Base-by-base conservation (phyloP, 2,329 filamentous ascomycete genomes). In the Ophiostoma ulmi region DNA sequence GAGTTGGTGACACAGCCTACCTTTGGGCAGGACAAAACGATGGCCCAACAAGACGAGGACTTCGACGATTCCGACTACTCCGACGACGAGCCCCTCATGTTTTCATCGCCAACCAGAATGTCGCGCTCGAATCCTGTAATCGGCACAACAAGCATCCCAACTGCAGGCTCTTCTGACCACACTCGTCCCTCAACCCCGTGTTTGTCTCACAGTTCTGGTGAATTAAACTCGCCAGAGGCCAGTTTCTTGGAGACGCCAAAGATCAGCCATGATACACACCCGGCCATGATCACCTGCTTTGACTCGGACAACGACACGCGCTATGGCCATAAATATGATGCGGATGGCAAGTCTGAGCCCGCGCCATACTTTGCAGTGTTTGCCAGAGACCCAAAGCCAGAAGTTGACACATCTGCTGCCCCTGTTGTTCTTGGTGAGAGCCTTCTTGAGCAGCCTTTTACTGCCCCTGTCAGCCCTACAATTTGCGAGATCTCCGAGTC, bases 131-230 rank as follows among this genome's bases (percentile, higher is more conserved):
- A 22, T 17, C n/a, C 36, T 31, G 1, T 52, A 26, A 10, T 22
- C 7, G 36, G 8, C 55, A 22, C 20, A 20, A 31, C 55, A 11
- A 3, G 66, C 22, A 52, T 66, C 14, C 68, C 31, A 0, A 8
- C 26, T n/a, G 6, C n/a, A 20, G 61, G 17, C 1, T 72, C 67
- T 5, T 41, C 58, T 26, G 36, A 72, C 26, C 44, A n/a, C 22
- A 70, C 71, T 4, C 71, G 67, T 4, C 71, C 71, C 1, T 70
- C 71, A 26, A 72, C 71, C 0, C 71, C 71, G 1, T 69, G 69
- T 10, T 55, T 70, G n/a, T 69, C 69, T 31, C 58, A 67, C 63
- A 68, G 69, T 39, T 72, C 71, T 5, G 67, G 55, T 1, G 71
- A 39, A 1, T 38, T 69, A 13, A 65, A 70, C 58, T 72, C 71